Base-by-base conservation (phyloP, 1,284 basidiomycete genomes). In the Puccinia polysora region DNA sequence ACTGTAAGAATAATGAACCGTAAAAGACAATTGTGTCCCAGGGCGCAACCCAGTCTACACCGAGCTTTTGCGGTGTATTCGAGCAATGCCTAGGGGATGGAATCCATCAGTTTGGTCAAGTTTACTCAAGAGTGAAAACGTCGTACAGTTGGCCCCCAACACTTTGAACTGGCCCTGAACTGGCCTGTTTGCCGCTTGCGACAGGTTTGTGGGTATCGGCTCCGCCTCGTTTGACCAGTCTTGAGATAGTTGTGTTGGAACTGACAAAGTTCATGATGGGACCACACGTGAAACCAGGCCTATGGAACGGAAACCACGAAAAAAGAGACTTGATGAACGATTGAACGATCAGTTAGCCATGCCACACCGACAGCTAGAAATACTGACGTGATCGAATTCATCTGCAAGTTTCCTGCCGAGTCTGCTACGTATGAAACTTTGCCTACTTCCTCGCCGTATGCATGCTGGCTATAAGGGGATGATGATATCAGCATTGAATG, bases 241-340 rank as follows among this genome's bases (percentile, higher is more conserved):
- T n/a, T n/a, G n/a, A n/a, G n/a, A n/a, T n/a, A n/a, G n/a, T n/a
- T n/a, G n/a, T n/a, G 28, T 65, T 65, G 8, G 64, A 65, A 50
- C 64, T 65, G 28, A 65, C 64, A 43, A 65, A 65, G 50, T 65
- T 65, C 32, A n/a, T 65, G 34, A 65, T 32, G 14, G 64, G 47
- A 2, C 49, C 50, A 28, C 64, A 65, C 6, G 10, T 52, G 18
- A 47, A 65, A 38, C n/a, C 28, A 8, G 56, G 34, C 36, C 56
- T 58, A 56, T 4, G 10, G 40, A 25, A 23, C 23, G 28, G 36
- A 40, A n/a, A 3, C 18, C 18, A 28, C 52, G 14, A 55, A 28
- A 23, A n/a, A n/a, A n/a, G n/a, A n/a, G n/a, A n/a, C n/a, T n/a
- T n/a, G n/a, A n/a, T n/a, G n/a, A n/a, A 23, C 47, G 23, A n/a